These are phyloP conservation scores for Taphrina communis DNA, from an alignment of 1,139 yeast species.

Conservation along the genomic window DNA sequence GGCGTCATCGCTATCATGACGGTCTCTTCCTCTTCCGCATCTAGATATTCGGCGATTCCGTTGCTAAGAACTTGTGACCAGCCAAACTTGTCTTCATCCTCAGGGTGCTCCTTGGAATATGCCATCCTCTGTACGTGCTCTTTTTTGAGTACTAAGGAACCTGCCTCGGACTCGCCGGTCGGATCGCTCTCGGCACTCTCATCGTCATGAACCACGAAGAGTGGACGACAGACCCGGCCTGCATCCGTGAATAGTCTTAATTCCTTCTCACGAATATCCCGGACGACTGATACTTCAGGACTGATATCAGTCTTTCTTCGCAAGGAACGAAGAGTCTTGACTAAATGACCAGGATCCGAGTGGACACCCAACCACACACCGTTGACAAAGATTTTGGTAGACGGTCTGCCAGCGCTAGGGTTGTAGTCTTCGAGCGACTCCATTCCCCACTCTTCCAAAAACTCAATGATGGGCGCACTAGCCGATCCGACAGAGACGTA, in stretches of 20 bases:
- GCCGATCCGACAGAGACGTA: slow-evolving; percentile 98
- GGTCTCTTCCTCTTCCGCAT: slow-evolving; percentile 97
- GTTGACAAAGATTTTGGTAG: slow-evolving; percentile 92
- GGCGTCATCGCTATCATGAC: slow-evolving; percentile 99
- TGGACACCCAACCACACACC: slow-evolving; percentile 99
- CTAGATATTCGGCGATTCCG: slow-evolving; percentile 92
- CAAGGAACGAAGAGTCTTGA: slow-evolving; percentile 85
- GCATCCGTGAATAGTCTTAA: slow-evolving; percentile 97
- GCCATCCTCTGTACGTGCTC: slow-evolving; percentile 77
- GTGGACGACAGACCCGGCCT: slow-evolving; percentile 95
- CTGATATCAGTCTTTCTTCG: slow-evolving; percentile 96
- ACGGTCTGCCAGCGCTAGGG: slow-evolving; percentile 88
- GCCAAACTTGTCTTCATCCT: slow-evolving; percentile 65
- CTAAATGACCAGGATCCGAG: slow-evolving; percentile 89
- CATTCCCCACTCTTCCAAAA: slow-evolving; percentile 99
- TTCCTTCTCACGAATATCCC: slow-evolving; percentile 96
- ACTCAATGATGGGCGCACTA: slow-evolving; percentile 91
- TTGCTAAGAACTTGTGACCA: slow-evolving; percentile 85
- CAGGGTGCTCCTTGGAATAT: slow-evolving; percentile 66
- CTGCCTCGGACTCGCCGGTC: slow-evolving; percentile 56
- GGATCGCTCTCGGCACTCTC: slow-evolving; percentile 60
- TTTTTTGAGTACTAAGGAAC: slow-evolving; percentile 81
- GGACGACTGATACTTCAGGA: slow-evolving; percentile 93
- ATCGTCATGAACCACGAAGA: slow-evolving; percentile 85
- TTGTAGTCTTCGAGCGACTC: slow-evolving; percentile 95